phyloP scores from a whole-genome alignment of 164 flowering plant species.

The Saururus chinensis region DNA sequence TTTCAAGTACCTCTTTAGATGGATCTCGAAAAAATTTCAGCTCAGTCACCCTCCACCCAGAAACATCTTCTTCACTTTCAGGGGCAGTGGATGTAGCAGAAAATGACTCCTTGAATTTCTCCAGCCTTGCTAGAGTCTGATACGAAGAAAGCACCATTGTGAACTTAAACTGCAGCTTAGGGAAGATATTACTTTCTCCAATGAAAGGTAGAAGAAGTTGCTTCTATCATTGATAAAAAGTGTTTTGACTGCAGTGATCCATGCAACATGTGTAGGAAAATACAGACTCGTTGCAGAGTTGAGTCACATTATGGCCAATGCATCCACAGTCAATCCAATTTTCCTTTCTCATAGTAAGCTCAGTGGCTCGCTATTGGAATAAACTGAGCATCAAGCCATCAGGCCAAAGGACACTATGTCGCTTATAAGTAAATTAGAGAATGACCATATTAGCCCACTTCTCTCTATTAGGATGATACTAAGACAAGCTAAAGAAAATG shows the following conservation, averaged over 20 bases:
- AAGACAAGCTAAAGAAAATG: neutral
- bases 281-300: neutral
- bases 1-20: constrained; percentile 37
- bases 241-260: neutral
- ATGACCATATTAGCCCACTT: too few relatives aligned
- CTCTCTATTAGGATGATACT: too few relatives aligned
- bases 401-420: too few relatives aligned
- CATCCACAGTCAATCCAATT: too few relatives aligned
- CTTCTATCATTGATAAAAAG: neutral
- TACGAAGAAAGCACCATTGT: neutral
- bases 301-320: neutral
- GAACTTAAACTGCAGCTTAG: too few relatives aligned
- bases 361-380: too few relatives aligned
- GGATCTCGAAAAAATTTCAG: constrained; percentile 50
- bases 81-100: constrained; percentile 23
- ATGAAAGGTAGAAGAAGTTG: neutral
- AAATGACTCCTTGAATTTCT: constrained; percentile 42
- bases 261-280: neutral
- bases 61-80: constrained; percentile 33
- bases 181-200: too few relatives aligned
- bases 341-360: too few relatives aligned
- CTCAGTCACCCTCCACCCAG: constrained; percentile 37
- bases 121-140: constrained; percentile 73
- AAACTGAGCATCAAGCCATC: too few relatives aligned
- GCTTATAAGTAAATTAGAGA: too few relatives aligned